These are phyloP conservation scores for Nectriaceae sp. DNA, from an alignment of 2,329 filamentous ascomycete genomes.

Conservation along the genomic window DNA sequence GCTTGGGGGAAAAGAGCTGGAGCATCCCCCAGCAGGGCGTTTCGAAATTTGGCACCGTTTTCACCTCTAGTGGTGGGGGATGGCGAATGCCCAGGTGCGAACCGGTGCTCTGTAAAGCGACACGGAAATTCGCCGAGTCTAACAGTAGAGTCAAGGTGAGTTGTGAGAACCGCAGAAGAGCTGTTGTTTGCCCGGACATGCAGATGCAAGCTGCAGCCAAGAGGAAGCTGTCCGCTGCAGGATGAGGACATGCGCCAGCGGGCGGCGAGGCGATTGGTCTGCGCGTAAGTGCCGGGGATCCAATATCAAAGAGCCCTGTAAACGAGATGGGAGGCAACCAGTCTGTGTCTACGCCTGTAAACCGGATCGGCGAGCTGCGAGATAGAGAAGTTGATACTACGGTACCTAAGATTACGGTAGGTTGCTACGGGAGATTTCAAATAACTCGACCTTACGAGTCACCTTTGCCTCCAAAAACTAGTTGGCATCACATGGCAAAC, in stretches of 20 bases:
- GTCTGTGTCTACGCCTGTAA: neutral
- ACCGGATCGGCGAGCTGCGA: neutral
- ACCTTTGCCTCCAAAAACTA: neutral
- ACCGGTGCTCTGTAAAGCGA: no score
- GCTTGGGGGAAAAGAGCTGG: no score
- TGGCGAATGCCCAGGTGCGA: no score
- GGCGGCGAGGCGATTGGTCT: neutral
- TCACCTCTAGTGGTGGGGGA: no score
- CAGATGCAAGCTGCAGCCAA: neutral
- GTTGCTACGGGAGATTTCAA: no score
- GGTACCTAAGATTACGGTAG: neutral
- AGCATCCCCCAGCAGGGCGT: no score
- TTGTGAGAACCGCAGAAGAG: neutral
- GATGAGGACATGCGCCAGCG: neutral
- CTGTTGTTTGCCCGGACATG: neutral
- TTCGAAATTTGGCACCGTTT: no score
- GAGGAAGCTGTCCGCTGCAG: neutral
- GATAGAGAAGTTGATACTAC: neutral
- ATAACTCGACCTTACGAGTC: neutral
- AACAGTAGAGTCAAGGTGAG: neutral
- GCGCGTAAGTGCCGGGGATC: neutral
- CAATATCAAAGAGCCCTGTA: neutral
- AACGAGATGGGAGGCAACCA: neutral
- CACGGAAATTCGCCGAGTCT: slow-evolving; percentile 12
- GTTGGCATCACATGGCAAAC: neutral